phyloP scores from a whole-genome alignment of 202 grass and related monocot species.

The Zizania palustris region DNA sequence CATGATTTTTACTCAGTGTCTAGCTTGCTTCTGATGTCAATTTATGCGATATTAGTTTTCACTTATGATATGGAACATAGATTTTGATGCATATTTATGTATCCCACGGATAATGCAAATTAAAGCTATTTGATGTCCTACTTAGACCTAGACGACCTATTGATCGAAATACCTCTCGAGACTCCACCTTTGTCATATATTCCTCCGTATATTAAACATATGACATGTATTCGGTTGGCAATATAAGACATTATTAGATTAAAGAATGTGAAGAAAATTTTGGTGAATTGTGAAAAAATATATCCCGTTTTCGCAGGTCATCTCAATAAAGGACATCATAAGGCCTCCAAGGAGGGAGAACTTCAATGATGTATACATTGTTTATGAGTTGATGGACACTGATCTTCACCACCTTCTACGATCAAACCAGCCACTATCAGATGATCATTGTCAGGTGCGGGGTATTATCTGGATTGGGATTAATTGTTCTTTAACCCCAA shows the following conservation, averaged over 20 bases:
- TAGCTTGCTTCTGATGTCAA: background rate
- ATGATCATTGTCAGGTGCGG: slow-evolving; percentile 93
- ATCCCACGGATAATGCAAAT: no score
- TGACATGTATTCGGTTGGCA: slow-evolving; percentile 1
- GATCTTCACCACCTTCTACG: slow-evolving; percentile 95
- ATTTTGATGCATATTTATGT: no score
- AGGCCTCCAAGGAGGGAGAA: slow-evolving; percentile 87
- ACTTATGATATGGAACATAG: background rate
- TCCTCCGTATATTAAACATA: background rate
- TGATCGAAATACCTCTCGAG: no score
- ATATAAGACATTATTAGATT: background rate
- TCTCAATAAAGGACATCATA: slow-evolving; percentile 98
- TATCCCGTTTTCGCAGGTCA: slow-evolving; percentile 52
- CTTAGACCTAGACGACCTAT: no score
- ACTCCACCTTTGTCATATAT: no score
- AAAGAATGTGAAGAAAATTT: background rate
- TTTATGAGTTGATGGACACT: slow-evolving; percentile 97
- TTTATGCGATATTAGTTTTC: background rate
- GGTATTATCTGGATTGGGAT: background rate
- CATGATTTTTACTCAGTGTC: background rate
- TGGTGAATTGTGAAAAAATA: slow-evolving; percentile 27
- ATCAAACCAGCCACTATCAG: slow-evolving; percentile 85
- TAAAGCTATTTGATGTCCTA: no score
- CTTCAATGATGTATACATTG: slow-evolving; percentile 98
- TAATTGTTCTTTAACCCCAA: no score